Conservation (phyloP, 352 stramenopile species). For the Phytopythium mirpurense region DNA sequence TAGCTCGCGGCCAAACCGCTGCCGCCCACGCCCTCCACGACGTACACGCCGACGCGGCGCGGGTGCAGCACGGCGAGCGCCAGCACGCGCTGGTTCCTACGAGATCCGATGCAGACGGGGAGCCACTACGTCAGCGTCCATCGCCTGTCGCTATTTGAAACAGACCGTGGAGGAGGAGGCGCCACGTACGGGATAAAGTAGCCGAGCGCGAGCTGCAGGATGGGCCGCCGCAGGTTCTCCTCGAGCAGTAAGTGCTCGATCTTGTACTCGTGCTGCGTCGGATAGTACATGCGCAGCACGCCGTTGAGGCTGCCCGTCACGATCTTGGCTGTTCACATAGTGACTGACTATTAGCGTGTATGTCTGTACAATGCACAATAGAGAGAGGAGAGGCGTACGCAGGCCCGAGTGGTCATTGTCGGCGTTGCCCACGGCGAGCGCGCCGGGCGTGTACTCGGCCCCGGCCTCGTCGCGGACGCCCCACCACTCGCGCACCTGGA, state of each 20-base stretch:
- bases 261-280: conserved; percentile 73
- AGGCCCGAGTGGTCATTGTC: conserved; percentile 72
- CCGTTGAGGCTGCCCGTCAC: conserved; percentile 86
- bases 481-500: conserved; percentile 90
- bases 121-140: background rate
- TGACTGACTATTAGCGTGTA: too few relatives aligned
- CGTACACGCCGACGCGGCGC: conserved; percentile 70
- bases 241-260: conserved; percentile 89
- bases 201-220: conserved; percentile 83
- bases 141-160: too few relatives aligned
- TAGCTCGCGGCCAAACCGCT: conserved; percentile 73
- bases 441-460: conserved; percentile 81
- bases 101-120: conserved; percentile 1
- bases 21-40: conserved; percentile 72
- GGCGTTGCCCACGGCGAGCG: conserved; percentile 78
- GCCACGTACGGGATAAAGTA: conserved; percentile 77
- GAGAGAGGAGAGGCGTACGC: conserved; percentile 15
- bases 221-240: conserved; percentile 75
- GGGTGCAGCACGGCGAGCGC: conserved; percentile 88
- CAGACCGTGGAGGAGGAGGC: background rate
- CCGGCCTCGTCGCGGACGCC: conserved; percentile 51
- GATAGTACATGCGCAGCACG: conserved; percentile 81
- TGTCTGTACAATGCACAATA: too few relatives aligned
- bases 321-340: conserved; percentile 75
- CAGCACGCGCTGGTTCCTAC: conserved; percentile 47